Evolutionary conservation across 176 grass and related monocot genomes (phyloP), one percentile per base, ranked within the genome.

Genomic region (Avena eriantha): DNA sequence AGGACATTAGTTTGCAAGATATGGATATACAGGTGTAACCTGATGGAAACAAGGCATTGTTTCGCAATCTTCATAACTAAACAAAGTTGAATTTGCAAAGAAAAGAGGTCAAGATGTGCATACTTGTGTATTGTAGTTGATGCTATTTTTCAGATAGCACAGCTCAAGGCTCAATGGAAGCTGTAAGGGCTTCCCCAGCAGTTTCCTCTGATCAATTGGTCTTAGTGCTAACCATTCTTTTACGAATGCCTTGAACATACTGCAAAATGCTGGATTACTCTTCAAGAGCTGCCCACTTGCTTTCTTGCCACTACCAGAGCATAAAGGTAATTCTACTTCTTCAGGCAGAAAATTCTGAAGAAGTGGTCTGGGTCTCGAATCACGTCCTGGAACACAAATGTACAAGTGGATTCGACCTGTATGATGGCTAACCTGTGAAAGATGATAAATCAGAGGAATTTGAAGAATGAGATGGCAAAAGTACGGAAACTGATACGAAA

Each of bases 341-440:
- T 98, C 96, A 11, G 90, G 93, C 22, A 89, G 88, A 76, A 98
- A 94, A 89, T 98, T 98, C 90, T 98, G 88, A 87, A 90, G 89
- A 84, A 98, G 88, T 54, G 96, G 92, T 75, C 79, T 90, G 77
- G 96, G 96, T 77, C 96, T 95, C 49, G 79, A 84, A 91, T 98
- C 90, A 79, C 83, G 83, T 66, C 89, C 91, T 46, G 88, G 93
- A 91, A 95, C 88, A 89, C 96, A 98, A 75, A 89, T 87, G 76
- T 98, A 94, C 82, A 98, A 90, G 82, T 98, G 96, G 82, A 98
- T 90, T 45, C 96, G 87, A 18, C 96, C 88, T 74, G 96, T 98
- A 47, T 98, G 86, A 73, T 91, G 91, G 84, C 93, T 98, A 87
- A 98, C 96, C 96, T 98, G 85, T 46, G 24, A 89, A 60, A 83